Percentiles rank a stretch among this genome's conserved stretches.
Evolutionary conservation across 768 basidiomycete genomes (phyloP).

Genomic region (Zangia roseola): DNA sequence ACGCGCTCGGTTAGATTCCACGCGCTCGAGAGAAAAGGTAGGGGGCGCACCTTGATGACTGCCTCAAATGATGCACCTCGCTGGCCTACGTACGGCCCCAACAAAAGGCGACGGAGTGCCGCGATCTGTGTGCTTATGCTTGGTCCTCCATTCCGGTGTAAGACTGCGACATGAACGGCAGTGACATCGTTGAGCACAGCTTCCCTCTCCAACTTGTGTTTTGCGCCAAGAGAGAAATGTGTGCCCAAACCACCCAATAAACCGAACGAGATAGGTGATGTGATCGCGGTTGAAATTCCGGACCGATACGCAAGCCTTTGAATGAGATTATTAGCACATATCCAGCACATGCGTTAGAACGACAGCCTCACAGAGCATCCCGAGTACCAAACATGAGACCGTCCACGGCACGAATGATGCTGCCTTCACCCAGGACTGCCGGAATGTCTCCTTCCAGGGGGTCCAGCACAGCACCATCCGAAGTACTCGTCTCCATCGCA

Average conservation of each 20-base stretch:
- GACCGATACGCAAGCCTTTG: conserved; percentile 66
- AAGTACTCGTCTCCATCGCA: conserved; percentile 57
- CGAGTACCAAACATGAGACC: conserved; percentile 55
- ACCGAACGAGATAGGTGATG: conserved; percentile 53
- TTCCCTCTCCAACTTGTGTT: conserved; percentile 54
- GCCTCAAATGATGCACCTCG: conserved; percentile 33
- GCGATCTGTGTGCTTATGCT: conserved; percentile 68
- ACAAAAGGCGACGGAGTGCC: conserved; percentile 48
- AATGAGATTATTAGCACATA: conserved; percentile 4
- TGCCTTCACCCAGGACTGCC: conserved; percentile 33
- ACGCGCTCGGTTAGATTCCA: conserved; percentile 8
- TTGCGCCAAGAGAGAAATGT: conserved; percentile 57
- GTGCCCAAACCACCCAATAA: conserved; percentile 64
- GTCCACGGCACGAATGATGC: conserved; percentile 61
- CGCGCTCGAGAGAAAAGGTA: background rate
- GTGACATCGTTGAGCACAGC: conserved; percentile 66
- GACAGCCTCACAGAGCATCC: conserved; percentile 43
- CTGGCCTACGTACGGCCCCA: conserved; percentile 28
- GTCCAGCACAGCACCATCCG: conserved; percentile 61
- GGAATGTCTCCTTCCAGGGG: conserved; percentile 37
- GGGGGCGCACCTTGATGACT: conserved; percentile 36
- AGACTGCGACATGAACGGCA: conserved; percentile 60
- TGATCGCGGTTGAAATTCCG: conserved; percentile 71
- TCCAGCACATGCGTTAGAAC: background rate
- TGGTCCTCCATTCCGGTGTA: conserved; percentile 24